phyloP scores from a whole-genome alignment of 768 basidiomycete species.

The Termitomyces sp. region DNA sequence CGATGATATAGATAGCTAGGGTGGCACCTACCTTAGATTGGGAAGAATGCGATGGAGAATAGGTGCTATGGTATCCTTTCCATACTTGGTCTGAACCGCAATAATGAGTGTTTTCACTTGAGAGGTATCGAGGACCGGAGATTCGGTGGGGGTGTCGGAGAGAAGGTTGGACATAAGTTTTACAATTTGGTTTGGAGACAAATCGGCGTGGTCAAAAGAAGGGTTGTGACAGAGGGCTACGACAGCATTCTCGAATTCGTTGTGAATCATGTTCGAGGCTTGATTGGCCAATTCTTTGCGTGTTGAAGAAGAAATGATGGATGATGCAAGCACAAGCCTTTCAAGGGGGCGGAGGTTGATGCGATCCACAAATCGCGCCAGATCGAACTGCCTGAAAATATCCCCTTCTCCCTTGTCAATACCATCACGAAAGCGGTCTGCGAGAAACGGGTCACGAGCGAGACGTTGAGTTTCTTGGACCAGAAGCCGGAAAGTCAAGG shows the following conservation, averaged over 20 bases:
- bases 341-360: constrained; percentile 79
- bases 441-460: constrained; percentile 85
- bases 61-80: constrained; percentile 69
- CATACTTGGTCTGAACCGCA: constrained; percentile 78
- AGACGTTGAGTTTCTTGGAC: constrained; percentile 87
- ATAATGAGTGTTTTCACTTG: constrained; percentile 76
- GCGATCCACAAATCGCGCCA: constrained; percentile 79
- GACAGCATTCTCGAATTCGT: constrained; percentile 78
- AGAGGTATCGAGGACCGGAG: constrained; percentile 64
- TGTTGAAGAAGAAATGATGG: constrained; percentile 62
- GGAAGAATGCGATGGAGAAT: constrained; percentile 74
- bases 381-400: constrained; percentile 78
- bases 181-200: constrained; percentile 68
- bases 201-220: constrained; percentile 78
- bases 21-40: constrained; percentile 56
- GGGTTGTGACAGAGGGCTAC: constrained; percentile 75
- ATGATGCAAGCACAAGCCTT: constrained; percentile 71
- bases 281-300: constrained; percentile 57
- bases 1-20: not conserved
- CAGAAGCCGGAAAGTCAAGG: constrained; percentile 80
- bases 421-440: constrained; percentile 87
- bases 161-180: constrained; percentile 82
- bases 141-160: constrained; percentile 63
- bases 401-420: constrained; percentile 88
- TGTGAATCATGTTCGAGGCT: constrained; percentile 65